A percentile compares a stretch with the other conserved stretches of the same genome.
These are phyloP conservation scores for Solanum appendiculatum DNA, from an alignment of 257 asterid species.

Conservation along the genomic window DNA sequence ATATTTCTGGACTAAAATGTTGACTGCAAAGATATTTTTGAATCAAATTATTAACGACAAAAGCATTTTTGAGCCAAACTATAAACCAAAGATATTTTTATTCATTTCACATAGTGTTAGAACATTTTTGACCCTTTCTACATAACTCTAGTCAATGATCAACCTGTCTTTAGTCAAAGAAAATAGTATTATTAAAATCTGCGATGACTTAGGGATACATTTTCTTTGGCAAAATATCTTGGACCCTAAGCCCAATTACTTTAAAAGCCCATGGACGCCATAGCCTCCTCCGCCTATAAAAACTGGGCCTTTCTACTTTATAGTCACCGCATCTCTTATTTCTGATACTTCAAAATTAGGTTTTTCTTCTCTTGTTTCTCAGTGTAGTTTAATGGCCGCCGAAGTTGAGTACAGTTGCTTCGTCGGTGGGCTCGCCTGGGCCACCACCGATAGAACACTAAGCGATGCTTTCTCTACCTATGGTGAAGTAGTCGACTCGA, in stretches of 20 bases:
- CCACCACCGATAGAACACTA: slow-evolving; percentile 42
- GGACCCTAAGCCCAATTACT: not conserved
- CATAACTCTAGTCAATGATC: not conserved
- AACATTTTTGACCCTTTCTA: no score
- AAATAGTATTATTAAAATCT: no score
- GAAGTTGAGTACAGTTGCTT: slow-evolving; percentile 22
- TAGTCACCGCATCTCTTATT: not conserved
- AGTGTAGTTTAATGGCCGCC: not conserved
- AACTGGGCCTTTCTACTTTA: not conserved
- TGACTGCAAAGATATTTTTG: no score
- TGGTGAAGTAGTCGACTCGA: slow-evolving; percentile 61
- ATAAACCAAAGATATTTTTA: no score
- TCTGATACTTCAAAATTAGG: not conserved
- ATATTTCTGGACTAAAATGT: no score
- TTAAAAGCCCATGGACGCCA: not conserved
- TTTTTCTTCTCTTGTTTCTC: not conserved
- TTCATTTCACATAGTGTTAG: no score
- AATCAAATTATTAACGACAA: no score
- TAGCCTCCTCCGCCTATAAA: not conserved
- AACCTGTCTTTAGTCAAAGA: not conserved
- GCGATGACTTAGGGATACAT: not conserved
- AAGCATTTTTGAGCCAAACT: no score
- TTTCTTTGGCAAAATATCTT: not conserved
- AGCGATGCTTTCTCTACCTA: slow-evolving; percentile 31
- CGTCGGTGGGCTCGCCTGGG: slow-evolving; percentile 48